Evolutionary conservation across 1,139 yeast species (phyloP), one percentile per base, ranked within the genome.

Genomic region (Yamadazyma trypodendri): DNA sequence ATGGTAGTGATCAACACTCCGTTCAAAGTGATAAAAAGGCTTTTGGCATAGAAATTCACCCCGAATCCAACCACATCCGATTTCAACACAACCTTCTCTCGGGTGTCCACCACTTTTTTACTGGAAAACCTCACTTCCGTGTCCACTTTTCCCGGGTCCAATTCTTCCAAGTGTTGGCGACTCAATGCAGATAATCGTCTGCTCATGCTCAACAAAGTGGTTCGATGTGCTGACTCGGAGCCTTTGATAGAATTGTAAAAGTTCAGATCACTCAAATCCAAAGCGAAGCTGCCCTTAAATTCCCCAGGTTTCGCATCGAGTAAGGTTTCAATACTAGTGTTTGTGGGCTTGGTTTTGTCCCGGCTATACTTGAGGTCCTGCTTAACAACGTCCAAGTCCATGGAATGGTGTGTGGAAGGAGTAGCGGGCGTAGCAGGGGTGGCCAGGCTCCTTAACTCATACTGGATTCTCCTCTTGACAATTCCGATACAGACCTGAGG

Each of bases 61-160:
- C 97, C 96, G 58, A 94, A 84, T 0, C 97, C 97, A 45, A 90
- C 71, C 2, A 76, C 68, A 57, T 89, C 97, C 16, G 71, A 58
- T 33, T 51, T 61, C 43, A 51, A 54, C 1, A 51, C 34, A 28
- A 50, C 54, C 3, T 39, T 36, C 1, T 36, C 40, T 4, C 33
- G 35, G 11, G 41, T 42, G 16, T 36, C 36, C 10, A 24, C 16
- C 8, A 30, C 35, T 11, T 30, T 38, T 11, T 35, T 34, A 0
- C 69, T 63, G 27, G 61, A 56, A 43, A 69, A 63, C 2, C 69
- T 62, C 3, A 68, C 56, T 7, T 68, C 74, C 9, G 69, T 54
- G 38, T 66, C 68, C 3, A 65, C 47, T 38, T 58, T 65, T 3
- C 72, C 71, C 6, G 56, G 44, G 34, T 63, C 69, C 17, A 49